Percentiles rank a stretch among this genome's conserved stretches.
Evolutionary conservation across 2,329 filamentous ascomycete species (phyloP).

Genomic region (Fusarium clavum): DNA sequence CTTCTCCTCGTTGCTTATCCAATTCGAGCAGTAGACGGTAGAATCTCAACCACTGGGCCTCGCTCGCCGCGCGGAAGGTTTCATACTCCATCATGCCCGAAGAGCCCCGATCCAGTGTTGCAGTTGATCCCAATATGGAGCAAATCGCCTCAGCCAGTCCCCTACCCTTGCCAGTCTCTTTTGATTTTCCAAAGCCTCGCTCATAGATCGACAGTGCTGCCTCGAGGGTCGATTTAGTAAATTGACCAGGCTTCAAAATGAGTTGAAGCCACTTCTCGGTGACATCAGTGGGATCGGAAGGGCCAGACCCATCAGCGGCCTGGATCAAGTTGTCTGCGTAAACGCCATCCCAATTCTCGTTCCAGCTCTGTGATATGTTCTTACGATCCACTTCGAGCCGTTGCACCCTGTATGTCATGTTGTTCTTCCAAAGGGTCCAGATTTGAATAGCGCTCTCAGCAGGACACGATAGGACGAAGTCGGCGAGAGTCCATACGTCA

Average conservation of each 20-base stretch:
- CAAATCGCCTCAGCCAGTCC: slow-evolving; percentile 82
- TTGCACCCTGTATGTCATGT: slow-evolving; percentile 80
- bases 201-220: slow-evolving; percentile 86
- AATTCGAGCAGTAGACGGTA: slow-evolving; percentile 87
- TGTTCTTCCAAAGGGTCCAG: slow-evolving; percentile 89
- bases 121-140: slow-evolving; percentile 75
- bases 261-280: slow-evolving; percentile 89
- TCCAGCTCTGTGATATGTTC: slow-evolving; percentile 71
- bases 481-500: slow-evolving; percentile 82
- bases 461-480: slow-evolving; percentile 74
- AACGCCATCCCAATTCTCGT: slow-evolving; percentile 76
- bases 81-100: slow-evolving; percentile 79
- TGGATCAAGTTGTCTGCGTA: slow-evolving; percentile 68
- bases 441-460: slow-evolving; percentile 68
- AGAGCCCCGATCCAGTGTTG: slow-evolving; percentile 70
- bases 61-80: slow-evolving; percentile 77
- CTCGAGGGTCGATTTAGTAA: slow-evolving; percentile 82
- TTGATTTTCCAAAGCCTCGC: slow-evolving; percentile 62
- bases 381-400: slow-evolving; percentile 78
- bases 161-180: slow-evolving; percentile 58
- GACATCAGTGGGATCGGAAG: slow-evolving; percentile 74
- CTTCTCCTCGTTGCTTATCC: slow-evolving; percentile 86
- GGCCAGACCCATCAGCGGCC: slow-evolving; percentile 67
- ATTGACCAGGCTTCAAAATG: slow-evolving; percentile 85
- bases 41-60: slow-evolving; percentile 89